Conservation (phyloP, 164 flowering plant species). For the Chloranthus sessilifolius region DNA sequence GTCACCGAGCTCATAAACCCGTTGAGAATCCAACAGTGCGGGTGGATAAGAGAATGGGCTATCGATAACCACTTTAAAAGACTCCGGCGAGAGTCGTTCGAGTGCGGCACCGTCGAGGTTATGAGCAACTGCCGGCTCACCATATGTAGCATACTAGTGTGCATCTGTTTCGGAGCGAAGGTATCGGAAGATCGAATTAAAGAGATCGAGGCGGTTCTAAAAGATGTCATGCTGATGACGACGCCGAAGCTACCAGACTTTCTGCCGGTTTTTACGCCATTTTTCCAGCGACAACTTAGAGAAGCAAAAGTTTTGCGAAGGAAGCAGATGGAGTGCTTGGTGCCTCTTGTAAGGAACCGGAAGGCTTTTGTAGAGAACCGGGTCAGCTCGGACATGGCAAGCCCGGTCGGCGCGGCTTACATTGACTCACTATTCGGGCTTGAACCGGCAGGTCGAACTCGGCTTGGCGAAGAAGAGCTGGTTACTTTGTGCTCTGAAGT, state of each 20-base stretch:
- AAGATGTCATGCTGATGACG: constrained; percentile 77
- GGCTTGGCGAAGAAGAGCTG: constrained; percentile 62
- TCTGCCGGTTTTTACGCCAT: constrained; percentile 58
- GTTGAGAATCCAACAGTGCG: constrained; percentile 52
- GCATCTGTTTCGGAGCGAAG: constrained; percentile 74
- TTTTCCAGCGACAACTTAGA: constrained; percentile 50
- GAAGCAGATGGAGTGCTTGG: constrained; percentile 57
- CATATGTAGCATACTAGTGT: constrained; percentile 69
- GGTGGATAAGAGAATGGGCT: constrained; percentile 79
- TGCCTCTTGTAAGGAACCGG: constrained; percentile 53
- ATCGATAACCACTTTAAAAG: constrained; percentile 50
- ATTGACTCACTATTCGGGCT: constrained; percentile 65
- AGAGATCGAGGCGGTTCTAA: constrained; percentile 56
- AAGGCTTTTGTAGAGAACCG: constrained; percentile 40
- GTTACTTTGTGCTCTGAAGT: constrained; percentile 75
- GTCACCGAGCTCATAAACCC: constrained; percentile 75
- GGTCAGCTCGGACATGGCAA: constrained; percentile 45
- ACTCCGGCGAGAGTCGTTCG: constrained; percentile 30
- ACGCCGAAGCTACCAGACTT: constrained; percentile 81
- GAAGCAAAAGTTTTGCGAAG: constrained; percentile 53
- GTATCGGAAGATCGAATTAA: constrained; percentile 42
- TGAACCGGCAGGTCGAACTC: constrained; percentile 36
- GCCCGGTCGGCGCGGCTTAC: constrained; percentile 76
- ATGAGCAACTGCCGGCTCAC: constrained; percentile 77
- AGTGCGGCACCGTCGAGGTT: constrained; percentile 56